Percentiles rank a stretch among this genome's conserved stretches.
Evolutionary conservation across 2,329 filamentous ascomycete species (phyloP).

Genomic region (Colletotrichum liriopes): DNA sequence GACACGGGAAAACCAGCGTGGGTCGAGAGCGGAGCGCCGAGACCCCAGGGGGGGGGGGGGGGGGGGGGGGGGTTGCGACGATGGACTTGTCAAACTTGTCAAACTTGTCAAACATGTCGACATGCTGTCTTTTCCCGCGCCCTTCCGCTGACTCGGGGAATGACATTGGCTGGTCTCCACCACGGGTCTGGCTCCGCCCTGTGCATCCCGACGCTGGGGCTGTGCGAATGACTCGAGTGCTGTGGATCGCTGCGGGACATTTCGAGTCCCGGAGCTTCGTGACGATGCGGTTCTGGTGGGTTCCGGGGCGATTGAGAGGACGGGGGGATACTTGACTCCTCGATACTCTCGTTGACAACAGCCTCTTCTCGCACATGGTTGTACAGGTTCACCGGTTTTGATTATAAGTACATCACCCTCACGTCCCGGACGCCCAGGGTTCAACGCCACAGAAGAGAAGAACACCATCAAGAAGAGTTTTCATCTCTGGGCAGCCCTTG

Average conservation of each 20-base stretch:
- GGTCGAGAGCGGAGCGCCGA: no score
- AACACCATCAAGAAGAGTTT: not conserved
- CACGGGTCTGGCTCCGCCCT: not conserved
- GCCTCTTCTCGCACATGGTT: no score
- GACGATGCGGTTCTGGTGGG: not conserved
- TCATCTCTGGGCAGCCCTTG: not conserved
- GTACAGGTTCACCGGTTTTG: no score
- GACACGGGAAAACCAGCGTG: no score
- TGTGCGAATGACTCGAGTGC: not conserved
- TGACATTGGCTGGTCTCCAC: not conserved
- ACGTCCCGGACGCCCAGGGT: not conserved
- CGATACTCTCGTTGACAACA: not conserved
- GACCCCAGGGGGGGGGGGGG: no score
- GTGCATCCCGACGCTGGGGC: not conserved
- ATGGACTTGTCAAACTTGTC: not conserved
- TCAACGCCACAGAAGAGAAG: not conserved
- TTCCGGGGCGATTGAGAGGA: not conserved
- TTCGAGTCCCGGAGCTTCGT: not conserved
- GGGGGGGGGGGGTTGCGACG: no score
- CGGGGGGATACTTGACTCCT: not conserved
- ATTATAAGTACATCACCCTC: not conserved
- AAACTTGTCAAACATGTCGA: slow-evolving; percentile 4
- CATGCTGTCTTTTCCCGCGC: not conserved
- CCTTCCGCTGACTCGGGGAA: slow-evolving; percentile 3
- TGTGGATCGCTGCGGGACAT: not conserved